Percentiles rank a stretch among this genome's conserved stretches.
phyloP scores from a whole-genome alignment of 441 rosid genomes.

The Erodium moschatum region DNA sequence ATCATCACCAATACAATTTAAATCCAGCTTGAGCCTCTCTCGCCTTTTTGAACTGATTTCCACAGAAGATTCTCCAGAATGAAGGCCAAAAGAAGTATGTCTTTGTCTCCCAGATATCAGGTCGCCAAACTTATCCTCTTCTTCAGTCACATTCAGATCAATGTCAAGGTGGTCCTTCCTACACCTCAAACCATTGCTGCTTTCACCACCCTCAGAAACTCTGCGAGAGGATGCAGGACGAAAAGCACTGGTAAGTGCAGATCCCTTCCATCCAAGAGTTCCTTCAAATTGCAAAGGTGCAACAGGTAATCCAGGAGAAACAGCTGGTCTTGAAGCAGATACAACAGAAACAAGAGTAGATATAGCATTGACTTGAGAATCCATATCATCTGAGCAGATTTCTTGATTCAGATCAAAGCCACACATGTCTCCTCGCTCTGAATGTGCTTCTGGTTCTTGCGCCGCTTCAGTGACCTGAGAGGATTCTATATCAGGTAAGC shows the following conservation, averaged over 20 bases:
- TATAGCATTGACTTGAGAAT: slow-evolving; percentile 33
- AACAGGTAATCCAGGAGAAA: no score
- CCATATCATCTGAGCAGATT: slow-evolving; percentile 65
- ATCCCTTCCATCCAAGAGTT: no score
- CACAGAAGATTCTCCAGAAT: slow-evolving; percentile 41
- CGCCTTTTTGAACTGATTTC: slow-evolving; percentile 45
- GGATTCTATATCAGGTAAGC: slow-evolving; percentile 44
- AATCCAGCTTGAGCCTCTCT: slow-evolving; percentile 64
- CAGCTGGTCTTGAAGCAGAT: slow-evolving; percentile 43
- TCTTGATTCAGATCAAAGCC: slow-evolving; percentile 83
- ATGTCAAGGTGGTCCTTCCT: slow-evolving; percentile 48
- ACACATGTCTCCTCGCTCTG: slow-evolving; percentile 47
- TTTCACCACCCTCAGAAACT: background rate
- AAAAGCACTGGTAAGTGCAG: slow-evolving; percentile 29
- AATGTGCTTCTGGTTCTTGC: slow-evolving; percentile 43
- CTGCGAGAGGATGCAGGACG: slow-evolving; percentile 59
- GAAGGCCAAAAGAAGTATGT: slow-evolving; percentile 44
- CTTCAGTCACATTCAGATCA: slow-evolving; percentile 81
- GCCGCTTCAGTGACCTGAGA: slow-evolving; percentile 47
- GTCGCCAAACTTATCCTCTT: slow-evolving; percentile 50
- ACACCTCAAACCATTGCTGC: no score
- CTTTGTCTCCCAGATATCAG: slow-evolving; percentile 37
- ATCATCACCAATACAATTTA: slow-evolving; percentile 47
- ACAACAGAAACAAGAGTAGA: slow-evolving; percentile 45
- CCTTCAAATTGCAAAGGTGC: no score